Evolutionary conservation across 192 early-diverging fungal genomes (phyloP), one percentile per base, ranked within the genome.

Genomic region (Backusella sp.): DNA sequence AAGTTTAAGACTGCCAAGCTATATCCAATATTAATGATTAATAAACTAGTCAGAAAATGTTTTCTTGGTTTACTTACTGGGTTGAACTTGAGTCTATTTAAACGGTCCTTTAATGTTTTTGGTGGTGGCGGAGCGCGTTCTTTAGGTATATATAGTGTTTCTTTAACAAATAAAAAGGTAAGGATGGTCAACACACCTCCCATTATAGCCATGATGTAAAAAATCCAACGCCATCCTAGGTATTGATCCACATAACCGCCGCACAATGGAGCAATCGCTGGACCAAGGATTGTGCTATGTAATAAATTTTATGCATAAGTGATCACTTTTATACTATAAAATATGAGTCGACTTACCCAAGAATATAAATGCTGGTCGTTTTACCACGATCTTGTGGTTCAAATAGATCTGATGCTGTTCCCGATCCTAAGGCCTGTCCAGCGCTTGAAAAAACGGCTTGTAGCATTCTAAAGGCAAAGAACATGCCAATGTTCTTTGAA

Each of bases 161-260:
- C 91, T 17, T 90, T 89, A 66, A 90, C 56, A 35, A 87, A 83
- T 69, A 90, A 84, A 7, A 84, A 73, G 6, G 82, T 84, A 12
- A 86, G 35, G 19, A 89, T 62, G 23, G 82, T 59, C 70, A 90
- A 78, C 7, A 83, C 37, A 1, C 87, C 90, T 66, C 84, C 83
- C 68, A 89, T 79, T 28, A 91, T 91, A 3, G 84, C 59, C 52
- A 84, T 82, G 12, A 88, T 78, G 83, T 89, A 90, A 67, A 91
- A 92, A 19, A 88, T 76, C 84, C 84, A 86, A 1, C 80, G 82
- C 74, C 79, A 86, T 14, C 73, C 76, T 12, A 81, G 49, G 30
- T 78, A 79, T 36, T 82, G 35, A 26, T 73, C 73, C 3, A 82
- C 59, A 52, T 75, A 86, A 6, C 85, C 85, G 37, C 85, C 85